Conservation (phyloP, 1,284 basidiomycete genomes). For the Ceratobasidium sp. region DNA sequence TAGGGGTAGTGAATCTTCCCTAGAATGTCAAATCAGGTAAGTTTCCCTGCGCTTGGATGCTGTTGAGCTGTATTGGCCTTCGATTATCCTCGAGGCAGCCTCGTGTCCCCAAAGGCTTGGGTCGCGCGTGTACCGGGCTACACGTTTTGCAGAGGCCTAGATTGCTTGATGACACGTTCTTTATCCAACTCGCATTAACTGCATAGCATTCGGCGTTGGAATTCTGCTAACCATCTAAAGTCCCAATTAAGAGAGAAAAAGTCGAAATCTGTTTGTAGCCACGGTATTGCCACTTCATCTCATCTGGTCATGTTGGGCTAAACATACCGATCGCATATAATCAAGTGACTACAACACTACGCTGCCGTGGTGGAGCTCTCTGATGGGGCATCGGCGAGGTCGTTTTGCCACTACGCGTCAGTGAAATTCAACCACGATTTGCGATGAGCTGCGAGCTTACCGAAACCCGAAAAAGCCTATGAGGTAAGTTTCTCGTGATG, state of each 20-base stretch:
- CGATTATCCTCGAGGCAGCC: slow-evolving; percentile 36
- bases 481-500: slow-evolving; percentile 27
- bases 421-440: slow-evolving; percentile 3
- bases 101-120: slow-evolving; percentile 37
- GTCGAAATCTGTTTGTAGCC: slow-evolving; percentile 35
- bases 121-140: slow-evolving; percentile 21
- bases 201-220: slow-evolving; percentile 19
- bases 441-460: slow-evolving; percentile 11
- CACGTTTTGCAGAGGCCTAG: slow-evolving; percentile 41
- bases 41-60: slow-evolving; percentile 31
- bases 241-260: slow-evolving; percentile 5
- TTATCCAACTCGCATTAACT: slow-evolving; percentile 21
- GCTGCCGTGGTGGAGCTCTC: background rate
- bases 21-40: slow-evolving; percentile 18
- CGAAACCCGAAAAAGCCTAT: slow-evolving; percentile 14
- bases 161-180: slow-evolving; percentile 38
- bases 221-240: background rate
- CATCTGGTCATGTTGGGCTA: background rate
- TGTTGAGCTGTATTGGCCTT: slow-evolving; percentile 24
- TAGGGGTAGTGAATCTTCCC: slow-evolving; percentile 32
- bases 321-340: background rate
- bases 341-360: background rate
- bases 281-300: slow-evolving; percentile 23
- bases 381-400: slow-evolving; percentile 2
- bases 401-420: slow-evolving; percentile 9